phyloP scores from a whole-genome alignment of 805 yeast genomes.

The Teunomyces lycoperdinae region DNA sequence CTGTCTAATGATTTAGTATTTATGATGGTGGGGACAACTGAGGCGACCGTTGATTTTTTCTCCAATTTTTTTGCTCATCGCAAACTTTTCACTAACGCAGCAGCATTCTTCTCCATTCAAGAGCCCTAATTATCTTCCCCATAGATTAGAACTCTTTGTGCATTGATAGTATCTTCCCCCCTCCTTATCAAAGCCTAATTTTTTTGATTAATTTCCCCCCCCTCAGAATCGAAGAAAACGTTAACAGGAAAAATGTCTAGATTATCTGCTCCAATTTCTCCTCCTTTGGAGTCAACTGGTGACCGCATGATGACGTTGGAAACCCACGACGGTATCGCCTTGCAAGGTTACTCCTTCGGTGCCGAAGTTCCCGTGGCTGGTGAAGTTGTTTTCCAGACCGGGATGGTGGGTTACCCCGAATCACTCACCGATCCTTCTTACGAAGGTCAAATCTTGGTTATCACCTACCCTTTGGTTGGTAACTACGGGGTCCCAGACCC shows the following conservation, averaged over 20 bases:
- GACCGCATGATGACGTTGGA: constrained; percentile 85
- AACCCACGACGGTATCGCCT: constrained; percentile 77
- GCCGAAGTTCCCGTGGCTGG: constrained; percentile 88
- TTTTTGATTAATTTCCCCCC: neutral
- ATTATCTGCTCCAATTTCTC: constrained; percentile 82
- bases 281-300: constrained; percentile 81
- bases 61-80: neutral
- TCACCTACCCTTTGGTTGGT: constrained; percentile 95
- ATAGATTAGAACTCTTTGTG: constrained; percentile 3
- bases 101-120: constrained; percentile 1
- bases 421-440: constrained; percentile 97
- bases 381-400: constrained; percentile 98
- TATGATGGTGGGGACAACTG: too few relatives aligned
- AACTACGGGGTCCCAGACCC: constrained; percentile 99
- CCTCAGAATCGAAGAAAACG: neutral
- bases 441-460: constrained; percentile 94
- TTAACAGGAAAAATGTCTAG: constrained; percentile 9
- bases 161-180: neutral
- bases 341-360: constrained; percentile 97
- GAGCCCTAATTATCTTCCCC: constrained; percentile 1
- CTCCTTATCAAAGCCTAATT: too few relatives aligned
- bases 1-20: too few relatives aligned
- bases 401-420: constrained; percentile 99
- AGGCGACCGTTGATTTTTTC: neutral
- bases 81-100: constrained; percentile 2